Conservation (phyloP, 2,329 filamentous ascomycete species). For the Xylariaceae sp. region DNA sequence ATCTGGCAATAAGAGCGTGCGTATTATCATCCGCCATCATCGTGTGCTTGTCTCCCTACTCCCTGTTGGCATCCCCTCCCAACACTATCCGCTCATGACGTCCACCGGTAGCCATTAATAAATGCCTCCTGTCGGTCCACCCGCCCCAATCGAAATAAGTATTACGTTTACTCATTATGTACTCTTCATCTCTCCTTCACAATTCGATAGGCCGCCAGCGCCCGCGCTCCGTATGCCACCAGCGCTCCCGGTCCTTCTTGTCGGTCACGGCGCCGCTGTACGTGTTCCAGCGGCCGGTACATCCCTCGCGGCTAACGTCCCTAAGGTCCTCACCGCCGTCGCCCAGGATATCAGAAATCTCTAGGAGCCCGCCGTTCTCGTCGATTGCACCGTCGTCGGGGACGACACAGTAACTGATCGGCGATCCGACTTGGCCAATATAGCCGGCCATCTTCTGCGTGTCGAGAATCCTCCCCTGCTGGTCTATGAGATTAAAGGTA, state of each 20-base stretch:
- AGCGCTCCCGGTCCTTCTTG: constrained; percentile 46
- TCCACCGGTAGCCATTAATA: background rate
- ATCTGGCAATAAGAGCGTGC: background rate
- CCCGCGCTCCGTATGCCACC: constrained; percentile 49
- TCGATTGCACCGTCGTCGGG: constrained; percentile 55
- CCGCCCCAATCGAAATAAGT: background rate
- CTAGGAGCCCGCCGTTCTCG: constrained; percentile 53
- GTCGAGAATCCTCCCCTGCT: constrained; percentile 48
- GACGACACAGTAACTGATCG: constrained; percentile 56
- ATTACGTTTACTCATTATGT: background rate
- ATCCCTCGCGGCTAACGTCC: constrained; percentile 36
- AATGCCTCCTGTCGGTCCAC: background rate
- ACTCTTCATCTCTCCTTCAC: background rate
- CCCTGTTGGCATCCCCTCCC: background rate
- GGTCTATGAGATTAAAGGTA: constrained; percentile 54
- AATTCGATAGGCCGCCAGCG: constrained; percentile 37
- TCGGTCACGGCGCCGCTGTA: constrained; percentile 29
- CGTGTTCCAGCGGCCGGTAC: constrained; percentile 46
- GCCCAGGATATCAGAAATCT: constrained; percentile 47
- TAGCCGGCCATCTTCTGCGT: constrained; percentile 56
- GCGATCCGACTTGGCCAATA: constrained; percentile 56
- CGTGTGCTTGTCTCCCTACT: background rate
- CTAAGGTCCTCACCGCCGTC: constrained; percentile 45
- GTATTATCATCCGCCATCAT: background rate
- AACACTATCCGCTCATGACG: background rate